A percentile compares a stretch with the other conserved stretches of the same genome.
Conservation (phyloP, 2,329 filamentous ascomycete genomes). For the Aspergillus brunneoviolaceus region DNA sequence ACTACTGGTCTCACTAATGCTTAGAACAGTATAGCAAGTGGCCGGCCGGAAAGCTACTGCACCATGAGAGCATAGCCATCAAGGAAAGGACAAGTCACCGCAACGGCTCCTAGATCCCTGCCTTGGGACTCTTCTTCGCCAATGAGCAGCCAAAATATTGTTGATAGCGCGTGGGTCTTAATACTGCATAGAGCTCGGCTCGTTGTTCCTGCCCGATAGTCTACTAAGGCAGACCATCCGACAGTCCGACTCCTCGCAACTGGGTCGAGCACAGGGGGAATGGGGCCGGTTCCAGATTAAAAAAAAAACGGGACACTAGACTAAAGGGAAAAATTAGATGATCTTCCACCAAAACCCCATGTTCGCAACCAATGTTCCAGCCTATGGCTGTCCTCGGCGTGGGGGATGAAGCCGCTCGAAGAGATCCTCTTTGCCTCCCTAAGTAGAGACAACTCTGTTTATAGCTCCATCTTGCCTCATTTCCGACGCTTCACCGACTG, state of each 20-base stretch:
- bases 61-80: constrained; percentile 4
- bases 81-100: constrained; percentile 6
- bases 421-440: not conserved
- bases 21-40: constrained; percentile 8
- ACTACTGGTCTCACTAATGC: constrained; percentile 5
- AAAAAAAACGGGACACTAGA: not conserved
- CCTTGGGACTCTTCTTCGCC: not conserved
- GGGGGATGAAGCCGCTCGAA: not conserved
- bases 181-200: not conserved
- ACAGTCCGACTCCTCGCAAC: too few species aligned
- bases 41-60: constrained; percentile 8
- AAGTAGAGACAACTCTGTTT: not conserved
- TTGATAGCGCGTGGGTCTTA: not conserved
- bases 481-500: not conserved
- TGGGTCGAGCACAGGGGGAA: not conserved
- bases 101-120: constrained; percentile 9
- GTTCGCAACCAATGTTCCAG: not conserved
- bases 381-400: not conserved
- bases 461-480: not conserved
- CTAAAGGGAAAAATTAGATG: not conserved
- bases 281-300: not conserved
- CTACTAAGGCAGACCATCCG: not conserved
- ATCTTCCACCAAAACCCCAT: not conserved
- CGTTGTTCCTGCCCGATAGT: not conserved
- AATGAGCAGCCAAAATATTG: not conserved